phyloP scores from a whole-genome alignment of 2,329 filamentous ascomycete species.

The Arthroderma sp. region DNA sequence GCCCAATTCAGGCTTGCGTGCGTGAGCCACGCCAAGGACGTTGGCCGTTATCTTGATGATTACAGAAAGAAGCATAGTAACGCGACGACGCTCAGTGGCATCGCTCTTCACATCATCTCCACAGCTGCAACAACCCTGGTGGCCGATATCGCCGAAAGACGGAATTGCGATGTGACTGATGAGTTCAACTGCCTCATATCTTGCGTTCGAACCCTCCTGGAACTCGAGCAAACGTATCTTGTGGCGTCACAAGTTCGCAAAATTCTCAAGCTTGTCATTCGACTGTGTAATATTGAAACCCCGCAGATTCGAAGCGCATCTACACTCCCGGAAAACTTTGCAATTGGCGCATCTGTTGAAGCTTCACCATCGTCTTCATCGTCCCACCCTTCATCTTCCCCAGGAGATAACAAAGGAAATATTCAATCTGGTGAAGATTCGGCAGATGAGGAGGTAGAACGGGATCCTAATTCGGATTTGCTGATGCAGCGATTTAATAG shows the following conservation, averaged over 20 bases:
- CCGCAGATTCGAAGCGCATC: not conserved
- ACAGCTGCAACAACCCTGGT: slow-evolving; percentile 9
- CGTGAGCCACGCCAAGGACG: slow-evolving; percentile 6
- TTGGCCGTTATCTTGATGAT: slow-evolving; percentile 7
- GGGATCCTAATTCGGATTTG: not conserved
- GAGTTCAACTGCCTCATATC: slow-evolving; percentile 8
- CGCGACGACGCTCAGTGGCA: slow-evolving; percentile 7
- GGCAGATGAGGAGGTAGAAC: not conserved
- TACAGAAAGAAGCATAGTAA: slow-evolving; percentile 7
- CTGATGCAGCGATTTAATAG: slow-evolving; percentile 1
- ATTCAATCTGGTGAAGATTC: not conserved
- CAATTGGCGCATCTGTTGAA: not conserved
- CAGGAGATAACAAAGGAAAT: no score
- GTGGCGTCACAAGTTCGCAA: slow-evolving; percentile 9
- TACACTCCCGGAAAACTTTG: not conserved
- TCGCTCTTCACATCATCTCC: slow-evolving; percentile 10
- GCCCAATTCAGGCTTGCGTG: slow-evolving; percentile 8
- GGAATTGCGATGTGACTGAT: slow-evolving; percentile 3
- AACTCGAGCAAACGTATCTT: slow-evolving; percentile 11
- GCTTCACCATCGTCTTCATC: not conserved
- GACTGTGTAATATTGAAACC: slow-evolving; percentile 4
- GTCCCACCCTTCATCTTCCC: not conserved
- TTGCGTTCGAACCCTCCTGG: slow-evolving; percentile 10
- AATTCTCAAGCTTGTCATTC: slow-evolving; percentile 3
- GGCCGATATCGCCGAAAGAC: slow-evolving; percentile 8